Conservation (phyloP, 495 filamentous ascomycete genomes). For the Podospora pseudopauciseta region DNA sequence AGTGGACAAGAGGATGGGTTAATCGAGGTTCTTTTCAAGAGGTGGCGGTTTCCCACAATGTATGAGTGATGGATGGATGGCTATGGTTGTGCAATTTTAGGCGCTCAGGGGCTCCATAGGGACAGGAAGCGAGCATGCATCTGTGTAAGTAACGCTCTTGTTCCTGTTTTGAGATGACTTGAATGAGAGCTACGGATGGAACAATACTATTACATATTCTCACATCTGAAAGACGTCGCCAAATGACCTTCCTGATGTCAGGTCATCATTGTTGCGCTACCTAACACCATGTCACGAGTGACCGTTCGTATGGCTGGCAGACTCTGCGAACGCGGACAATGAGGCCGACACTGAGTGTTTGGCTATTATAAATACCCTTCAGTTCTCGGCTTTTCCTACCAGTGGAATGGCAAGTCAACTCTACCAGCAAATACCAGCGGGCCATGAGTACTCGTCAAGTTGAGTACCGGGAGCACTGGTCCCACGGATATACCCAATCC, state of each 20-base stretch:
- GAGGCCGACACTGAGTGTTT: neutral
- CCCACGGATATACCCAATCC: neutral
- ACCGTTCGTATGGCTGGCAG: neutral
- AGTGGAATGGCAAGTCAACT: neutral
- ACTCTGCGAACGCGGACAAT: neutral
- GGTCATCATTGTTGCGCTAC: neutral
- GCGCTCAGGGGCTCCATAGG: neutral
- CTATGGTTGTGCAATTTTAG: neutral
- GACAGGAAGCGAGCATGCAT: neutral
- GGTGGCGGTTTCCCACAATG: neutral
- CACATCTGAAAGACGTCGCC: neutral
- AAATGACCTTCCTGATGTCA: neutral
- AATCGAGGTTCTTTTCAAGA: neutral
- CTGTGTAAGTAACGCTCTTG: neutral
- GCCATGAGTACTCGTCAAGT: no score
- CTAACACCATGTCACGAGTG: neutral
- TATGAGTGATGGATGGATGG: neutral
- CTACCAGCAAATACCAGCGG: no score
- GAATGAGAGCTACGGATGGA: neutral
- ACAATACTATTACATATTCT: neutral
- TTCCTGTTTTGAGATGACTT: neutral
- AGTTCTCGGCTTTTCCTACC: neutral
- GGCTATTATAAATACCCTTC: neutral
- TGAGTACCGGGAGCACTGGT: neutral
- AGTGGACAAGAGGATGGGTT: constrained; percentile 41